Evolutionary conservation across 495 filamentous ascomycete species (phyloP).

Genomic region (Tuber melanosporum): DNA sequence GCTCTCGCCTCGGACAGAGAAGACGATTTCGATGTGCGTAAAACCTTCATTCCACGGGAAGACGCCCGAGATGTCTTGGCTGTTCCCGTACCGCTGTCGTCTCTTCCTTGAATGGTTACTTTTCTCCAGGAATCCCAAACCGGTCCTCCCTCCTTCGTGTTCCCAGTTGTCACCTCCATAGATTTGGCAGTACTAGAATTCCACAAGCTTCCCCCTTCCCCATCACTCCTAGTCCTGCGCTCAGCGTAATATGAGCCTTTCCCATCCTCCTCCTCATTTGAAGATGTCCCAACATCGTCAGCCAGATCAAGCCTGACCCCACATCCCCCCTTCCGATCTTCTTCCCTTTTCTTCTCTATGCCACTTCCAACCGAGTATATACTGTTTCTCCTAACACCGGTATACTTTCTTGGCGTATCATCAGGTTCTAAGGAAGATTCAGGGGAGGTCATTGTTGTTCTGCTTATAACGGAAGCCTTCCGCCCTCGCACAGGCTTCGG

Average conservation of each 20-base stretch:
- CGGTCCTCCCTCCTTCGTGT: constrained; percentile 15
- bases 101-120: constrained; percentile 4
- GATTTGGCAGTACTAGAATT: constrained; percentile 41
- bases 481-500: constrained; percentile 37
- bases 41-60: constrained; percentile 39
- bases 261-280: constrained; percentile 47
- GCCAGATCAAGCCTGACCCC: constrained; percentile 22
- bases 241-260: constrained; percentile 56
- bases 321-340: constrained; percentile 14
- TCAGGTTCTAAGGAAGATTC: constrained; percentile 17
- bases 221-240: constrained; percentile 50
- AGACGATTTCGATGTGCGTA: constrained; percentile 39
- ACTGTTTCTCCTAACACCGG: constrained; percentile 23
- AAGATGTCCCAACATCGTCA: constrained; percentile 45
- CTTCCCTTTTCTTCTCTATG: constrained; percentile 19
- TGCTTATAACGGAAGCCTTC: constrained; percentile 36
- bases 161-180: constrained; percentile 9
- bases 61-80: constrained; percentile 24
- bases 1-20: constrained; percentile 34
- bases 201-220: constrained; percentile 44
- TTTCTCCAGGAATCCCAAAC: constrained; percentile 41
- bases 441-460: constrained; percentile 9
- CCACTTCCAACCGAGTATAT: constrained; percentile 10
- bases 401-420: constrained; percentile 21
- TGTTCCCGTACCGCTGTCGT: constrained; percentile 10